phyloP scores from a whole-genome alignment of 805 yeast genomes.

The Cyberlindnera maritima region DNA sequence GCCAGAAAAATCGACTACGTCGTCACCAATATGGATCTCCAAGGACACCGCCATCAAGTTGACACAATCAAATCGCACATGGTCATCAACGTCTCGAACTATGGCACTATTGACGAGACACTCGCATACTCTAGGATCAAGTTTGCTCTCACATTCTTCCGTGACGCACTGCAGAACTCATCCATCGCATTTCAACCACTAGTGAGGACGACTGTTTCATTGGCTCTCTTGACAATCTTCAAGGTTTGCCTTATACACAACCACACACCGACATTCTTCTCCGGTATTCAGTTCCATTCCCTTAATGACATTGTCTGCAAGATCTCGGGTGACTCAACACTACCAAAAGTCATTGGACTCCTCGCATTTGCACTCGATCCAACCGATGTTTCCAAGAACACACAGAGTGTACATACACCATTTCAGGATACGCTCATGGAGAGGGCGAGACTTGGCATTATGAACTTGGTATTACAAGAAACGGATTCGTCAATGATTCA shows the following conservation, averaged over 20 bases:
- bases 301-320: slow-evolving; percentile 2
- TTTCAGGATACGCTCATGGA: slow-evolving; percentile 21
- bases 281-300: slow-evolving; percentile 11
- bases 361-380: slow-evolving; percentile 10
- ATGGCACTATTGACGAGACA: slow-evolving; percentile 17
- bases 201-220: slow-evolving; percentile 9
- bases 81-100: slow-evolving; percentile 17
- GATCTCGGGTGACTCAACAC: slow-evolving; percentile 4
- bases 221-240: slow-evolving; percentile 11
- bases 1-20: slow-evolving; percentile 24
- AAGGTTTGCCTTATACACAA: slow-evolving; percentile 2
- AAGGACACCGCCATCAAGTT: slow-evolving; percentile 5
- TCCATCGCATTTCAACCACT: slow-evolving; percentile 8
- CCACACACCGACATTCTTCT: slow-evolving; percentile 3
- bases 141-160: slow-evolving; percentile 14
- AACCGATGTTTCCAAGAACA: neutral
- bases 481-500: neutral
- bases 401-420: slow-evolving; percentile 6
- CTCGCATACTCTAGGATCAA: slow-evolving; percentile 15
- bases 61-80: slow-evolving; percentile 24
- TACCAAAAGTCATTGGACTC: slow-evolving; percentile 14
- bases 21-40: slow-evolving; percentile 8
- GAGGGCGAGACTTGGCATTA: slow-evolving; percentile 13
- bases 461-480: neutral
- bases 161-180: slow-evolving; percentile 6